Conservation (phyloP, 352 stramenopile genomes). For the Phytophthora idaei region DNA sequence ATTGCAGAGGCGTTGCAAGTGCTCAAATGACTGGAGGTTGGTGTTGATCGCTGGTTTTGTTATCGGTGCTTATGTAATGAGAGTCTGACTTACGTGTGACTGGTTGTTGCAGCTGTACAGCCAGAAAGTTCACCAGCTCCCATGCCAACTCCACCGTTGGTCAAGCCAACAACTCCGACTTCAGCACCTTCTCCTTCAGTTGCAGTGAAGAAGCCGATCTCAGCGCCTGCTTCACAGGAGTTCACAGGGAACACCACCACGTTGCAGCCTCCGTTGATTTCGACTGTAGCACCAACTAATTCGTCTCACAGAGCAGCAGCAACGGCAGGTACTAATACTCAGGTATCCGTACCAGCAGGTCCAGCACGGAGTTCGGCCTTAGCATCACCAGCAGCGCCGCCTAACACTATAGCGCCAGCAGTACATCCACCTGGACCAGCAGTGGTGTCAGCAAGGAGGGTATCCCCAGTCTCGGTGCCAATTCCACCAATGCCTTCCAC, state of each 20-base stretch:
- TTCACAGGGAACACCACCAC: not conserved
- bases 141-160: not conserved
- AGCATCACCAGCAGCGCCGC: not conserved
- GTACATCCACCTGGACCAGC: not conserved
- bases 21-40: slow-evolving; percentile 17
- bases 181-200: not conserved
- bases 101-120: slow-evolving; percentile 2
- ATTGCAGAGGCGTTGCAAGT: not conserved
- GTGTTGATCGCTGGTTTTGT: slow-evolving; percentile 6
- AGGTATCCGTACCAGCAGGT: not conserved
- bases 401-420: not conserved
- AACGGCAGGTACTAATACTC: not conserved
- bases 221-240: not conserved
- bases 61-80: not conserved
- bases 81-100: not conserved
- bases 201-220: not conserved
- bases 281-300: not conserved
- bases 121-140: not conserved
- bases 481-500: slow-evolving; percentile 8
- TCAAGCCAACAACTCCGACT: not conserved
- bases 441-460: slow-evolving; percentile 6
- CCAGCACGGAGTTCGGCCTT: not conserved
- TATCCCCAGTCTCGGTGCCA: not conserved
- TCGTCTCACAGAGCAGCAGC: not conserved
- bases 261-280: not conserved